Evolutionary conservation across 805 yeast species (phyloP), one percentile per base, ranked within the genome.

Genomic region (Metschnikowia kunwiensis): DNA sequence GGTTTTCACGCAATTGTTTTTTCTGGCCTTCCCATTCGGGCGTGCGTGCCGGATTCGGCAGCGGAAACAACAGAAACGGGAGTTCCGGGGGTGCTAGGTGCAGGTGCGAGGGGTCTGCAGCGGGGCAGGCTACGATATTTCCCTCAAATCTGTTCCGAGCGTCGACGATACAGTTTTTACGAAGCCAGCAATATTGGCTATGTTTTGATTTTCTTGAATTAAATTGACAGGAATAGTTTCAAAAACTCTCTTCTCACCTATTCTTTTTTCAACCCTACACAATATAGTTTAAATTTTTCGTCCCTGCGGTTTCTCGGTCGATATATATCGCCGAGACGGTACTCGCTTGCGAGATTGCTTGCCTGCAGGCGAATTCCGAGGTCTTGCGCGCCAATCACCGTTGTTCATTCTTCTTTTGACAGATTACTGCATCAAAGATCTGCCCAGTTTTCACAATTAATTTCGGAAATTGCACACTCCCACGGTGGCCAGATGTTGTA

Each of bases 1-100:
- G 40, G 42, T 42, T 47, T 45, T 26, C 33, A 13, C 26, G 36
- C 38, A 38, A 18, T 18, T 34, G 31, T 31, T 26, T 31, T 27
- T 28, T 35, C 16, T 15, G 29, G 10, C 29, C 13, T 13, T 14
- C 10, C 11, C 27, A 24, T 27, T 24, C 35, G 21, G 33, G 34
- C 13, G 30, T 12, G 34, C 11, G 27, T 29, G 11, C 41, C 41
- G 37, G 27, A 32, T 37, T 37, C 23, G 41, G 41, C 26, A 16
- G 36, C 33, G 31, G 19, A 19, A 28, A 32, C 34, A 37, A 36
- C 44, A 36, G 32, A 37, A 20, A n/a, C 27, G 32, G 32, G 32
- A 36, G 20, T 31, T 31, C 38, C 44, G 44, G 30, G 40, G 36
- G 24, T 21, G 13, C 24, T 16, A 4, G 13, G 19, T 34, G 32